Percentiles rank a stretch among this genome's conserved stretches.
phyloP scores from a whole-genome alignment of 1,284 basidiomycete genomes.

The Trichosporon ovoides region DNA sequence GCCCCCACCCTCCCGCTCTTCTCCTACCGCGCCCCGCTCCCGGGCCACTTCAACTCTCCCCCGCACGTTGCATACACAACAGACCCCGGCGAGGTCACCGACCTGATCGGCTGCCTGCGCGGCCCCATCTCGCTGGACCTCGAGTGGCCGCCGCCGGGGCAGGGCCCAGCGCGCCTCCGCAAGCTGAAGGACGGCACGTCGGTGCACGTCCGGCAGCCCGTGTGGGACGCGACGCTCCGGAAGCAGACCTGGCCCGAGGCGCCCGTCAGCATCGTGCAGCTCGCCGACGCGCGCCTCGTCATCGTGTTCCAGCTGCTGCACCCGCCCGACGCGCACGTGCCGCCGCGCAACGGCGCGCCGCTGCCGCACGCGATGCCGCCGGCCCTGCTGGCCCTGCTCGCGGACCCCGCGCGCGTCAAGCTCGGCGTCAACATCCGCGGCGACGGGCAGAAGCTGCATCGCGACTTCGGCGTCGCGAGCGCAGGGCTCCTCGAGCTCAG shows the following conservation, averaged over 20 bases:
- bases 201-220: not conserved
- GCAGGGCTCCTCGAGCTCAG: slow-evolving; percentile 43
- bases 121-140: slow-evolving; percentile 42
- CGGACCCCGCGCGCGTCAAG: slow-evolving; percentile 38
- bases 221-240: slow-evolving; percentile 15
- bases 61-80: slow-evolving; percentile 37
- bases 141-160: slow-evolving; percentile 39
- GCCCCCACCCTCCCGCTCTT: slow-evolving; percentile 24
- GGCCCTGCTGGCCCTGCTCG: slow-evolving; percentile 24
- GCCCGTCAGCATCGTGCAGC: slow-evolving; percentile 45
- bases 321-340: not conserved
- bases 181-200: not conserved
- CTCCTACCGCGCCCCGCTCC: slow-evolving; percentile 15
- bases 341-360: not conserved
- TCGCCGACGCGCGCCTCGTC: slow-evolving; percentile 43
- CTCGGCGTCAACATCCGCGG: slow-evolving; percentile 44
- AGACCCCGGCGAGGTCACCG: slow-evolving; percentile 30
- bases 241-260: slow-evolving; percentile 24
- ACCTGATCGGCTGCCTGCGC: slow-evolving; percentile 31
- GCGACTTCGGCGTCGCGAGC: not conserved
- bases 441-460: slow-evolving; percentile 43
- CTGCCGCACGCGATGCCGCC: slow-evolving; percentile 23
- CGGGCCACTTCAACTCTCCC: slow-evolving; percentile 3
- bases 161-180: not conserved
- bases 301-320: slow-evolving; percentile 43